Base-by-base conservation (phyloP, 345 rosid species). In the Garcia nutans region DNA sequence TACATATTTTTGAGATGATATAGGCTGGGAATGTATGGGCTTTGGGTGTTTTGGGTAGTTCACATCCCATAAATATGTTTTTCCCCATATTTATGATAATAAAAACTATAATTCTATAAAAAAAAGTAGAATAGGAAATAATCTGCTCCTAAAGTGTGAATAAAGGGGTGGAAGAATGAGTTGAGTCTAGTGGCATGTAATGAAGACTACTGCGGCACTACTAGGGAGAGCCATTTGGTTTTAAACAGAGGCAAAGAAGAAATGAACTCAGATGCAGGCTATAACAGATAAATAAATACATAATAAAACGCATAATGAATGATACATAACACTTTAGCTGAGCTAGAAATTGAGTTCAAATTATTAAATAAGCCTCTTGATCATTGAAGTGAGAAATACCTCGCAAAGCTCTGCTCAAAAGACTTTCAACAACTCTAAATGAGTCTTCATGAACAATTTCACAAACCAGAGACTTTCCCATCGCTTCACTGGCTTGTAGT, bases 401-500 rank as follows among this genome's bases (percentile, higher is more conserved):
- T 85, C 70, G 89, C 87, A 94, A 77, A 79, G 94, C 96, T 83
- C 86, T 84, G 81, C 68, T 13, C 68, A 94, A 67, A 70, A 92
- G 72, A 77, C 70, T 87, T 78, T 92, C 89, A 41, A 86, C 70
- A 60, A 73, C 72, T 67, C 44, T 68, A 0, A 74, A 77, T 13
- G 94, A 94, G 61, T 88, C 93, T 80, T 88, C 86, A 49, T 84
- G 93, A 80, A 88, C 92, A 82, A 89, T 80, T 74, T 88, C 92
- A 76, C 84, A 55, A 75, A 80, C 83, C 75, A 94, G 83, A 52
- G 97, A 89, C 74, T 87, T 94, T 50, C 97, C 90, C 85, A 87
- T 88, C 42, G 96, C 98, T 78, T 86, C 89, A 68, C 78, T 79
- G 58, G 88, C 79, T 72, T 74, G 80, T 62, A 94, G 76, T 31